A percentile compares a stretch with the other conserved stretches of the same genome.
Evolutionary conservation across 2,329 filamentous ascomycete species (phyloP).

Genomic region (Penicillium digitatum): DNA sequence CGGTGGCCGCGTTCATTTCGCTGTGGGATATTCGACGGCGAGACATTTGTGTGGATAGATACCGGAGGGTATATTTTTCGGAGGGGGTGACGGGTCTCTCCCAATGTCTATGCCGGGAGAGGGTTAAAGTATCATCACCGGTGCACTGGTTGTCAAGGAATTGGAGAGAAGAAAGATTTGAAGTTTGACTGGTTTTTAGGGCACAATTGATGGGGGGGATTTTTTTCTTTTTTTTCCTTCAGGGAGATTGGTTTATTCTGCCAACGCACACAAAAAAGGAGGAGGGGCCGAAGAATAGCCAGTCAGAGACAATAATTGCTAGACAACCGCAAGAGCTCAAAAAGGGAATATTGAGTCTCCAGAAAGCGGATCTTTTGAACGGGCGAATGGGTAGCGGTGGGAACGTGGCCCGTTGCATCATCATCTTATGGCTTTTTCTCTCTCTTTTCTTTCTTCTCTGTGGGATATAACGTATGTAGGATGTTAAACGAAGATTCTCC

Average conservation of each 20-base stretch:
- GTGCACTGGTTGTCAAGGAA: not conserved
- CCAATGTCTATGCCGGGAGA: slow-evolving; percentile 9
- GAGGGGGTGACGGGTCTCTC: not conserved
- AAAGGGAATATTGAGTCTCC: slow-evolving; percentile 18
- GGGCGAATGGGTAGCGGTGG: slow-evolving; percentile 7
- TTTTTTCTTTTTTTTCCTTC: slow-evolving; percentile 3
- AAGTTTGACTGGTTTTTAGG: not conserved
- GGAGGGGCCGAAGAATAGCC: slow-evolving; percentile 16
- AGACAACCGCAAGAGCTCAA: slow-evolving; percentile 15
- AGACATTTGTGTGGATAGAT: slow-evolving; percentile 24
- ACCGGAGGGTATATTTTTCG: slow-evolving; percentile 4
- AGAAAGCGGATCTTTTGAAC: slow-evolving; percentile 13
- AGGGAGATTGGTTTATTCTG: not conserved
- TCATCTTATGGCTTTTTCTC: not conserved
- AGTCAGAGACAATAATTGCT: slow-evolving; percentile 11
- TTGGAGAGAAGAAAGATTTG: not conserved
- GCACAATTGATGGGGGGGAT: not conserved
- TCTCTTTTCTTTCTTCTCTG: not conserved
- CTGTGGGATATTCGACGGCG: slow-evolving; percentile 38
- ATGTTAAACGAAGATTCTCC: not conserved
- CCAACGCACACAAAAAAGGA: slow-evolving; percentile 16
- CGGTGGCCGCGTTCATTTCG: slow-evolving; percentile 35
- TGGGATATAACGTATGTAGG: not conserved
- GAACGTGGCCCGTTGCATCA: slow-evolving; percentile 6
- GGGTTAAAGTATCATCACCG: not conserved